Evolutionary conservation across 306 rosid genomes (phyloP), one percentile per base, ranked within the genome.

Genomic region (Lablab purpureus): DNA sequence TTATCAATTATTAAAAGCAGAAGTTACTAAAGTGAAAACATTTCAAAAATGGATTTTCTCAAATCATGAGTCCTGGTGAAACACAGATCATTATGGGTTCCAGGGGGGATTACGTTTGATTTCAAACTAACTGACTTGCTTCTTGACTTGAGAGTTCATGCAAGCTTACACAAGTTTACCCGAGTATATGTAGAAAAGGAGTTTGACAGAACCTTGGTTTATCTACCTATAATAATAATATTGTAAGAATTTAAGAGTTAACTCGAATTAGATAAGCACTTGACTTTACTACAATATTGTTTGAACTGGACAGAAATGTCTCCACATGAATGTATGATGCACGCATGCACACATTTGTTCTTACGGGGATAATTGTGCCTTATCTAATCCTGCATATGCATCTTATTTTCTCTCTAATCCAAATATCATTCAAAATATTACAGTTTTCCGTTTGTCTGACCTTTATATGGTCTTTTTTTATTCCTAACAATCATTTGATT

Each of bases 241-340:
- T 43, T 12, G 15, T 43, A 43, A 43, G 49, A 2, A 43, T 43
- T 11, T 3, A 41, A 41, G 14, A 7, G 47, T 41, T 41, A 41
- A 41, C 15, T 10, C 47, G 47, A 41, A 4, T 41, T 47, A 15
- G 54, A 15, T 2, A 47, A 14, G 9, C 54, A 15, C 19, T 36
- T 65, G 23, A 50, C 12, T 77, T 40, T 11, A 41, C 32, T 15
- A 40, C 19, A 69, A 43, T 32, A 32, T 78, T 69, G 37, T 34
- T 56, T 10, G 1, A 78, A 58, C 76, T 45, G 67, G 76, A 69
- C 27, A 43, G 54, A 18, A 69, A 78, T 7, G 37, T 7, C 4
- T 50, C 28, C 56, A 40, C 11, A 18, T 56, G 71, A 62, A 58
- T 45, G 27, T 22, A 6, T 12, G 58, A 21, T 12, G 17, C 83